Percentiles rank a stretch among this genome's conserved stretches.
Evolutionary conservation across 345 rosid species (phyloP).

Genomic region (Alliaria petiolata): DNA sequence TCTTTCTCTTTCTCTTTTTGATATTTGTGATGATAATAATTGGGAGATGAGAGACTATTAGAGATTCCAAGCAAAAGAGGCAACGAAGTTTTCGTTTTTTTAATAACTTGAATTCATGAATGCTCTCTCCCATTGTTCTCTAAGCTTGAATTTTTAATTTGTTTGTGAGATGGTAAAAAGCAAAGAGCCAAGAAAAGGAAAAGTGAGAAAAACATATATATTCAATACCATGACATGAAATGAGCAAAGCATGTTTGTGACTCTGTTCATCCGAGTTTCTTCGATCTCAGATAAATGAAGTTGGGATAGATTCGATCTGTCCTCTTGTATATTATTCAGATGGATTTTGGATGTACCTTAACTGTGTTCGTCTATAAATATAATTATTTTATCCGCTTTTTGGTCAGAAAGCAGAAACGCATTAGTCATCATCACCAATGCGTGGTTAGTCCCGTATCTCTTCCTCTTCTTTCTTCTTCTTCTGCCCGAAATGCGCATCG

Average conservation of each 20-base stretch:
- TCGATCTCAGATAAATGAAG: conserved; percentile 8
- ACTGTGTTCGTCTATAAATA: too few relatives aligned
- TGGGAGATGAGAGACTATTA: not conserved
- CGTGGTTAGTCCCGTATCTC: conserved; percentile 32
- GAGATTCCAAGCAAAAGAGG: not conserved
- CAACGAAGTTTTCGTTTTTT: not conserved
- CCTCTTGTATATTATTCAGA: not conserved
- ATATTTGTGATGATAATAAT: conserved; percentile 10
- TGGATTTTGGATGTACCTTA: not conserved
- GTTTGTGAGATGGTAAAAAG: too few relatives aligned
- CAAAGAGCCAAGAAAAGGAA: too few relatives aligned
- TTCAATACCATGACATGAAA: conserved; percentile 5
- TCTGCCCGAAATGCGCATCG: conserved; percentile 11
- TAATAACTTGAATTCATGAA: not conserved
- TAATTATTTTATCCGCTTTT: too few relatives aligned
- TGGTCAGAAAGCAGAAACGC: too few relatives aligned
- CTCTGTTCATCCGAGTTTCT: conserved; percentile 16
- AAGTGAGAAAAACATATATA: too few relatives aligned
- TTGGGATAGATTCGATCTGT: conserved; percentile 2
- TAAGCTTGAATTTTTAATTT: not conserved
- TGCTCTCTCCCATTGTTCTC: not conserved
- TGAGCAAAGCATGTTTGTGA: not conserved
- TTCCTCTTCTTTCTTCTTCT: too few relatives aligned
- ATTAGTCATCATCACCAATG: not conserved
- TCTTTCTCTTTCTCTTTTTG: not conserved